Conservation (phyloP, 306 rosid species). For the Vigna hirtella region DNA sequence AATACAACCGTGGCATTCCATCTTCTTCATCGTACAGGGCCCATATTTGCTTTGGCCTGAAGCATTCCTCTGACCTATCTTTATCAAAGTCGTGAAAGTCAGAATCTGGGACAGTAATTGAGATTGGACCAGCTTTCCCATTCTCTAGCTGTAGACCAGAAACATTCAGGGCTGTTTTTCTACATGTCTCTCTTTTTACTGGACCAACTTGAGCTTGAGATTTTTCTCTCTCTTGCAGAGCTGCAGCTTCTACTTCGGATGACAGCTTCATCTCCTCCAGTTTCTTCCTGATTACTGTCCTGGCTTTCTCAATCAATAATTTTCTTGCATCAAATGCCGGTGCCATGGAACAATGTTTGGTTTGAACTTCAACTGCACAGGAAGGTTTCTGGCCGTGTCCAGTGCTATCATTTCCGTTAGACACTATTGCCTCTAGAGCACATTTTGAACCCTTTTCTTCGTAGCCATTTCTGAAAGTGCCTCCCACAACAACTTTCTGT, state of each 20-base stretch:
- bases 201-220: slow-evolving; percentile 53
- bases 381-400: slow-evolving; percentile 60
- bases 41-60: slow-evolving; percentile 98
- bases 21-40: slow-evolving; percentile 98
- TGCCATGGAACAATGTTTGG: slow-evolving; percentile 64
- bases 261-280: slow-evolving; percentile 77
- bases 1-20: slow-evolving; percentile 99
- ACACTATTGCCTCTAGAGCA: slow-evolving; percentile 61
- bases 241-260: slow-evolving; percentile 53
- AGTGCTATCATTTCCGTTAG: slow-evolving; percentile 64
- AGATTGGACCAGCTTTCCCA: slow-evolving; percentile 59
- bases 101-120: slow-evolving; percentile 86
- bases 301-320: slow-evolving; percentile 85
- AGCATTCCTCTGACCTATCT: slow-evolving; percentile 93
- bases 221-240: slow-evolving; percentile 51
- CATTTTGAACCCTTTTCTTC: slow-evolving; percentile 59
- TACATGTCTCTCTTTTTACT: slow-evolving; percentile 48
- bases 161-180: slow-evolving; percentile 48
- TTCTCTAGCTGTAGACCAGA: slow-evolving; percentile 58
- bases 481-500: slow-evolving; percentile 66
- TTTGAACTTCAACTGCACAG: slow-evolving; percentile 56
- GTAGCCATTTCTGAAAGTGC: slow-evolving; percentile 60
- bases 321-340: slow-evolving; percentile 86
- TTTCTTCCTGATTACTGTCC: slow-evolving; percentile 77
- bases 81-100: slow-evolving; percentile 98